Evolutionary conservation across 2,329 filamentous ascomycete genomes (phyloP), one percentile per base, ranked within the genome.

Genomic region (Graphilbum fragrans): DNA sequence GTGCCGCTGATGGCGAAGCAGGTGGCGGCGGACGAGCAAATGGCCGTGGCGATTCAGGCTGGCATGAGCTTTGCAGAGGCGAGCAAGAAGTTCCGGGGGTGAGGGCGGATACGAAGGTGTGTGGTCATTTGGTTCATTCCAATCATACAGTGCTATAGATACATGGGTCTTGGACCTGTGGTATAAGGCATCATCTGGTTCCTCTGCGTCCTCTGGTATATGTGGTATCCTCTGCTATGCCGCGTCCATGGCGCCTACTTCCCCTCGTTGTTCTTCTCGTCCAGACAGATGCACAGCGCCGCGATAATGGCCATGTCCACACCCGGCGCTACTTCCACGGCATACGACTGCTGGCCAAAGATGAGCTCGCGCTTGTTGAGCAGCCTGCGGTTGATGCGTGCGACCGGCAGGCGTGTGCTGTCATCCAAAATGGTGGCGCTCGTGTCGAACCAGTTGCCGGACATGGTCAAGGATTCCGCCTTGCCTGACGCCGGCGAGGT

Each of bases 211-310:
- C n/a, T n/a, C n/a, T n/a, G n/a, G n/a, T n/a, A n/a, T n/a, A n/a
- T n/a, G n/a, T n/a, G n/a, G n/a, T n/a, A n/a, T n/a, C n/a, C n/a
- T n/a, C n/a, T n/a, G n/a, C n/a, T n/a, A n/a, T n/a, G n/a, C n/a
- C n/a, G n/a, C n/a, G n/a, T n/a, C n/a, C 23, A 27, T 7, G 23
- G 7, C 12, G 23, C 12, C 7, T 12, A 27, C 23, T 27, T 12
- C 23, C 12, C 23, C 11, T 73, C 66, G 37, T 76, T 72, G 43
- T 79, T 72, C 61, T 70, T 71, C 66, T 83, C 78, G 48, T 84
- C 80, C 45, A 84, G 60, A 45, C 72, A 77, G 40, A 85, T 76
- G 53, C 77, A 83, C 52, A 84, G 62, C 11, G 79, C 80, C 0
- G 67, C 74, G 48, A 84, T 70, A 37, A 84, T 52, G 4, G 75